phyloP scores from a whole-genome alignment of 2,329 filamentous ascomycete genomes.

The Fusarium ambrosium region DNA sequence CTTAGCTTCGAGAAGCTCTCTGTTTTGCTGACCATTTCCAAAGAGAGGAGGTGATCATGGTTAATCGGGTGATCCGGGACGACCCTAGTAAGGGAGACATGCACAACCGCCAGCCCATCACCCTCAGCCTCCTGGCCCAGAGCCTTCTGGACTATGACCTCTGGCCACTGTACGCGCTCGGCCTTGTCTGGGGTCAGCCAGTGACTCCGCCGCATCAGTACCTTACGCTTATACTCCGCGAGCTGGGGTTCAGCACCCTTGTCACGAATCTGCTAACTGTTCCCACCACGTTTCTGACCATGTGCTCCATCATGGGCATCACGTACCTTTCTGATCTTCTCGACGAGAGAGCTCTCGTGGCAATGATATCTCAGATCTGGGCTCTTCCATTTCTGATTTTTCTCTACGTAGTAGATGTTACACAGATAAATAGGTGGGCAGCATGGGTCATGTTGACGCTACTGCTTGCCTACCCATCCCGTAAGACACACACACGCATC shows the following conservation, averaged over 20 bases:
- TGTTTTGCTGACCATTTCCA: constrained; percentile 7
- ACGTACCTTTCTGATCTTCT: constrained; percentile 51
- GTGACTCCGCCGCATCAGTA: constrained; percentile 59
- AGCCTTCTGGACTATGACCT: constrained; percentile 69
- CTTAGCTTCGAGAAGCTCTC: not conserved
- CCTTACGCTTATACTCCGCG: constrained; percentile 57
- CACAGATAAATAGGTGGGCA: constrained; percentile 47
- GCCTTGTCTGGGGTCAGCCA: constrained; percentile 60
- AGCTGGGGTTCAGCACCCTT: constrained; percentile 26
- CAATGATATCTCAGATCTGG: constrained; percentile 52
- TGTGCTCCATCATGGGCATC: constrained; percentile 34
- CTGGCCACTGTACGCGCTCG: constrained; percentile 65
- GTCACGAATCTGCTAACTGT: constrained; percentile 34
- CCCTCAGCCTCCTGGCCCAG: constrained; percentile 61
- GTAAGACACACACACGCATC: constrained; percentile 11
- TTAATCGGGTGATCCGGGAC: constrained; percentile 67
- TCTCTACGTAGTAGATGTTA: constrained; percentile 48
- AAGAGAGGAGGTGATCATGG: constrained; percentile 66
- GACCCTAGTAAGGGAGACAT: constrained; percentile 71
- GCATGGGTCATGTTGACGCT: constrained; percentile 50
- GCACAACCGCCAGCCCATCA: constrained; percentile 66
- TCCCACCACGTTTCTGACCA: constrained; percentile 24
- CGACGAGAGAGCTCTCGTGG: constrained; percentile 49
- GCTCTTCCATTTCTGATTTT: constrained; percentile 51
- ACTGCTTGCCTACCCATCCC: constrained; percentile 51